A percentile compares a stretch with the other conserved stretches of the same genome.
These are phyloP conservation scores for Diutina sp. DNA, from an alignment of 1,139 yeast species.

Conservation along the genomic window DNA sequence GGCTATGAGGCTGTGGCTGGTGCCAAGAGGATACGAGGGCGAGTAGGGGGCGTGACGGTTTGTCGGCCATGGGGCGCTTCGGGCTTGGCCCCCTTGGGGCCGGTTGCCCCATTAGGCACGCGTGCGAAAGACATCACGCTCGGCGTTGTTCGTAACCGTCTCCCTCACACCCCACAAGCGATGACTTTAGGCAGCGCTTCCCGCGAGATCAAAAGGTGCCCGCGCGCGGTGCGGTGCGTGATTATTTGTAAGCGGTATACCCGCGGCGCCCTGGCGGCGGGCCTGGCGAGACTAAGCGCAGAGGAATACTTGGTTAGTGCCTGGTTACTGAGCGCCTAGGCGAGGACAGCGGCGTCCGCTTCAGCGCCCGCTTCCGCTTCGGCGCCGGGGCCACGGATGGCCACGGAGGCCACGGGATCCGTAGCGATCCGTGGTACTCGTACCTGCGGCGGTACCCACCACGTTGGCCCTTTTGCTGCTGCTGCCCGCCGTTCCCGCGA, in stretches of 20 bases:
- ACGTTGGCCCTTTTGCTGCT: too few relatives aligned
- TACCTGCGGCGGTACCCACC: neutral
- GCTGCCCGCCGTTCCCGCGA: neutral
- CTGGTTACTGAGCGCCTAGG: too few relatives aligned
- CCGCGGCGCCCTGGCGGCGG: neutral
- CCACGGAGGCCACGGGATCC: too few relatives aligned
- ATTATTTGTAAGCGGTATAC: neutral
- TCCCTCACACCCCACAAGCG: neutral
- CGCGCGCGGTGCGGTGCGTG: neutral
- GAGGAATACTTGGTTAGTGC: too few relatives aligned
- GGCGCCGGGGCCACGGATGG: too few relatives aligned
- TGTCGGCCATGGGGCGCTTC: too few relatives aligned
- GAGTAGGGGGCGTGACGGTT: too few relatives aligned
- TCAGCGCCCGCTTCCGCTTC: too few relatives aligned
- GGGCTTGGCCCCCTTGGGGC: neutral
- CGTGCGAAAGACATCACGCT: neutral
- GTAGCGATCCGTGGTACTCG: neutral
- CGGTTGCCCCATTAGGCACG: neutral
- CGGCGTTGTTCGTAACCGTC: neutral
- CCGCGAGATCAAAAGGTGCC: neutral
- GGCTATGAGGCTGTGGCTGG: too few relatives aligned
- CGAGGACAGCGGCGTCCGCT: too few relatives aligned
- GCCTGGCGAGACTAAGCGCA: too few relatives aligned
- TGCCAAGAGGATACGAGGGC: too few relatives aligned
- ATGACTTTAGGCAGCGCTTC: neutral